Base-by-base conservation (phyloP, 768 basidiomycete genomes). In the Nidula microcarpa region DNA sequence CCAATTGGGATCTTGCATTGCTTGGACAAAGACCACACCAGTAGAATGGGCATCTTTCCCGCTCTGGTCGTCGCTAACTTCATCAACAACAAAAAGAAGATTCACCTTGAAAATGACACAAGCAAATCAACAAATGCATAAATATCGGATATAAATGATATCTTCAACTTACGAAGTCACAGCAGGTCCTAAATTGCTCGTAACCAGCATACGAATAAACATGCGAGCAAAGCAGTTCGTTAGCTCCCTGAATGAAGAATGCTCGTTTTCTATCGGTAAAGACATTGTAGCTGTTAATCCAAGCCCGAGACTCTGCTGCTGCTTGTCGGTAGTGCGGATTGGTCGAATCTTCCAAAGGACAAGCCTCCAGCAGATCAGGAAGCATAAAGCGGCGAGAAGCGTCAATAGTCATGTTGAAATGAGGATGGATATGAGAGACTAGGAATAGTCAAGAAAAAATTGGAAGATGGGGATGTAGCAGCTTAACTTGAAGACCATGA, bases 51-150 rank as follows among this genome's bases (percentile, higher is more conserved):
- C 85, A 47, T 80, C 85, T 51, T 68, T 66, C 30, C 78, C 80
- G 60, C 70, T 76, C 63, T 86, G 85, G 53, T 85, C 84, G 57
- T 86, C 84, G 63, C 82, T 85, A 50, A 85, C 74, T 65, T 87
- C 85, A 65, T 87, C 86, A 47, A 86, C 73, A 53, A 82, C 80
- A 68, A 84, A 87, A 32, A 87, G 75, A 10, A 82, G 68, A 59
- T 86, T 85, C 54, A 85, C 71, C 78, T 78, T 41, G 37, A 33
- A 45, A 39, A 23, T 23, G 23, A 23, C 4, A 23, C 23, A 23
- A 23, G 4, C 23, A 23, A 23, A 23, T 23, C 23, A 23, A 4
- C 23, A 23, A 23, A 23, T 23, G 23, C 23, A 23, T 23, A 23
- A 23, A 23, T 23, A 23, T 23, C 23, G 23, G 4, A 23, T 23